A percentile compares a stretch with the other conserved stretches of the same genome.
These are phyloP conservation scores for Heimioporus sp. DNA, from an alignment of 768 basidiomycete genomes.

Conservation along the genomic window DNA sequence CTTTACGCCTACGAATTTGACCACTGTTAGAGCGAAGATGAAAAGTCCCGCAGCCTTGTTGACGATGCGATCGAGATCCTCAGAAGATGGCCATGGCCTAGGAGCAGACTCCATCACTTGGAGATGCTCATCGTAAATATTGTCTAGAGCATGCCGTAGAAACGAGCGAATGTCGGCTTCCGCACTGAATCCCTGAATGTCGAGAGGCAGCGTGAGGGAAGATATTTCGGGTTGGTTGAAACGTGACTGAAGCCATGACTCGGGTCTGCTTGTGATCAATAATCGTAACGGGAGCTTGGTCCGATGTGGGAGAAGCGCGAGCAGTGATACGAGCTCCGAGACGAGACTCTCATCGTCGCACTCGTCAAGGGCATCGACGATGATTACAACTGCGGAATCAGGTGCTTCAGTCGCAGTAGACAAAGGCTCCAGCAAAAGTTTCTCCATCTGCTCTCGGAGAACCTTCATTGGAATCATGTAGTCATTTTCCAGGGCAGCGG, in stretches of 20 bases:
- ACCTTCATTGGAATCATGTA: constrained; percentile 26
- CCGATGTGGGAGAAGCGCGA: constrained; percentile 13
- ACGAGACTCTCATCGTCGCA: constrained; percentile 27
- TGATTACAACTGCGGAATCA: constrained; percentile 13
- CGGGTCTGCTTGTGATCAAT: constrained; percentile 24
- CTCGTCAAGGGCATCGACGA: constrained; percentile 25
- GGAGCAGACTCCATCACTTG: constrained; percentile 17
- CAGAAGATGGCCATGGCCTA: constrained; percentile 24
- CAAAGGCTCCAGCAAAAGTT: constrained; percentile 23
- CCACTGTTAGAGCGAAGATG: constrained; percentile 28
- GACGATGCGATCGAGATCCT: constrained; percentile 19
- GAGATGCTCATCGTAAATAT: constrained; percentile 16
- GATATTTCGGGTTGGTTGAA: constrained; percentile 17
- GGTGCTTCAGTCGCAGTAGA: constrained; percentile 7
- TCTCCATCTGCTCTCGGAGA: constrained; percentile 29
- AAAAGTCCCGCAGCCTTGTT: constrained; percentile 25
- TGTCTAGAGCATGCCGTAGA: constrained; percentile 17
- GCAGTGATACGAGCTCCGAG: constrained; percentile 22
- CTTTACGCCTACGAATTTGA: constrained; percentile 23
- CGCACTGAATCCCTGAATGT: constrained; percentile 23
- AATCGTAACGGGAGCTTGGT: constrained; percentile 21
- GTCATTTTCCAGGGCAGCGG: constrained; percentile 22
- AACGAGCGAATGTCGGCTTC: constrained; percentile 24
- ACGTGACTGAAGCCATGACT: constrained; percentile 18
- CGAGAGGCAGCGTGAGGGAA: constrained; percentile 9